Conservation (phyloP, 108 stramenopile species). For the Hondaea fermentalgiana region DNA sequence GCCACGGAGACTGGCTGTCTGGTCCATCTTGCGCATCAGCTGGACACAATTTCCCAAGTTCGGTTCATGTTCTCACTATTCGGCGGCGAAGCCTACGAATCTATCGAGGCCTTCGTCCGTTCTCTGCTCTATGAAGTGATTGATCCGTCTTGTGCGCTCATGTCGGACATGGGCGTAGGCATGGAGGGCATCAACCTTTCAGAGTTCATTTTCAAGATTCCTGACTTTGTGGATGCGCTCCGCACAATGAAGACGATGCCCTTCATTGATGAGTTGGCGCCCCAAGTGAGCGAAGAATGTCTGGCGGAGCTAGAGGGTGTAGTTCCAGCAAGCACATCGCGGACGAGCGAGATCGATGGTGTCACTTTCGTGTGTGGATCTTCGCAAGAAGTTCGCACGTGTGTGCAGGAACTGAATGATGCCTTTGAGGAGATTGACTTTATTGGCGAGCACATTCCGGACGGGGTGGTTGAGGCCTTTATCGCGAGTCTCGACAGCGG, state of each 20-base stretch:
- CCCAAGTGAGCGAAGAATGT: background rate
- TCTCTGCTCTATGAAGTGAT: background rate
- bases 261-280: background rate
- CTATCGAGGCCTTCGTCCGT: background rate
- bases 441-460: background rate
- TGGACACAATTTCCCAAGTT: background rate
- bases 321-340: background rate
- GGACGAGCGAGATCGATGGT: background rate
- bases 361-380: background rate
- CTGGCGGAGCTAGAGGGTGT: background rate
- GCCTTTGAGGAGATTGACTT: background rate
- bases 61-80: background rate
- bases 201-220: background rate
- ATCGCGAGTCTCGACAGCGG: background rate
- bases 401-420: background rate
- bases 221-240: background rate
- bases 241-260: background rate
- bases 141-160: background rate
- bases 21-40: background rate
- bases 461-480: background rate
- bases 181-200: slow-evolving; percentile 2
- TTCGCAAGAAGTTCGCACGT: background rate
- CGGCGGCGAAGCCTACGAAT: background rate
- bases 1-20: background rate
- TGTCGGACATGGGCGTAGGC: background rate